A percentile compares a stretch with the other conserved stretches of the same genome.
Evolutionary conservation across 73 alveolate species (phyloP).

Genomic region (Paramecium primaurelia): DNA sequence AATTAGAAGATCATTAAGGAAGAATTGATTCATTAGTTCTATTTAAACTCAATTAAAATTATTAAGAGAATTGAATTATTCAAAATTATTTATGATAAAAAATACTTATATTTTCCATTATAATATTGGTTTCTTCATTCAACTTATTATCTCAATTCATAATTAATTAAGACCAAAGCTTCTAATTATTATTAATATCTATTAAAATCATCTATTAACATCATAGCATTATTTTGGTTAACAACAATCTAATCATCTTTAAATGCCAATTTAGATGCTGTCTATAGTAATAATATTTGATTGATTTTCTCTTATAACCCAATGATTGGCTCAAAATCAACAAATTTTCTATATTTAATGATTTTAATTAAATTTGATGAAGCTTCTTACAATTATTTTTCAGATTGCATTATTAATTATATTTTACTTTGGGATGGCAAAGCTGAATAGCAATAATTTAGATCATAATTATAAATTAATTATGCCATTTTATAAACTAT

Average conservation of each 20-base stretch:
- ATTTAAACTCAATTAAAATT: background rate
- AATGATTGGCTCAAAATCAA: background rate
- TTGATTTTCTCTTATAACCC: background rate
- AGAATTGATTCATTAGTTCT: background rate
- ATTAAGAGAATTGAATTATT: background rate
- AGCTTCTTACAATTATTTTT: background rate
- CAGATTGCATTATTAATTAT: background rate
- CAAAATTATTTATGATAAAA: background rate
- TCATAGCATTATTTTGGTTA: background rate
- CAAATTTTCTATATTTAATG: background rate
- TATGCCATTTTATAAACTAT: background rate
- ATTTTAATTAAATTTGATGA: background rate
- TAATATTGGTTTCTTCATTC: background rate
- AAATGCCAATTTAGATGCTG: background rate
- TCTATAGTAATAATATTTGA: background rate
- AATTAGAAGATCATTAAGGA: background rate
- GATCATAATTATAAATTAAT: background rate
- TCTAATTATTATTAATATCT: background rate
- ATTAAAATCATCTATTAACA: background rate
- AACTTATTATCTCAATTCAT: background rate
- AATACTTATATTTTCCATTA: background rate
- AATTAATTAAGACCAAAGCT: background rate
- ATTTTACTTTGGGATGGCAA: background rate
- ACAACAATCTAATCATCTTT: background rate
- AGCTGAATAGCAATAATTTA: background rate